Conservation (phyloP, 2,329 filamentous ascomycete species). For the Cladorrhinum sp. region DNA sequence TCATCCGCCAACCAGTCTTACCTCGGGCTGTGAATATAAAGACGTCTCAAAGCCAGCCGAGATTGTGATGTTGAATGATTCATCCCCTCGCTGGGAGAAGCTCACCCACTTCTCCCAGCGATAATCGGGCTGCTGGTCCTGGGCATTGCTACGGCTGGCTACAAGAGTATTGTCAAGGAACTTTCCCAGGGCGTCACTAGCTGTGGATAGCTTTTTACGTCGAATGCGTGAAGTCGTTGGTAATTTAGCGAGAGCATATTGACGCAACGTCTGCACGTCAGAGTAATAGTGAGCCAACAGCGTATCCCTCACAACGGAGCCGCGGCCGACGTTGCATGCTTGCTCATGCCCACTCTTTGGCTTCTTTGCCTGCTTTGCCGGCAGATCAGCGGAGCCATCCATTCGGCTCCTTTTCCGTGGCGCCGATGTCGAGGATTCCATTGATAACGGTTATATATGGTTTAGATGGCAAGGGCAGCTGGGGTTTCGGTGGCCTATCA, state of each 20-base stretch:
- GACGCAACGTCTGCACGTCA: constrained; percentile 62
- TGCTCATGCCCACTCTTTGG: constrained; percentile 14
- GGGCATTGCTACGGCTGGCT: constrained; percentile 41
- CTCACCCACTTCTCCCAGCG: constrained; percentile 55
- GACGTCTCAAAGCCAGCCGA: constrained; percentile 45
- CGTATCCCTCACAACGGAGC: constrained; percentile 46
- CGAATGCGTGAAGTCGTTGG: constrained; percentile 64
- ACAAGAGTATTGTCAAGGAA: constrained; percentile 71
- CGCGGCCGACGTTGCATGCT: background rate
- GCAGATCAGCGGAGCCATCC: constrained; percentile 8
- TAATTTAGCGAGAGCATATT: constrained; percentile 65
- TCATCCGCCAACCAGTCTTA: constrained; percentile 39
- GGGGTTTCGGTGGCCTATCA: constrained; percentile 16
- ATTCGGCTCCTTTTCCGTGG: constrained; percentile 21
- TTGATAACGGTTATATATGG: constrained; percentile 1
- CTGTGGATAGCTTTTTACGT: constrained; percentile 52
- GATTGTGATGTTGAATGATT: constrained; percentile 50
- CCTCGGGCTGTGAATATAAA: constrained; percentile 61
- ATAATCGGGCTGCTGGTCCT: constrained; percentile 32
- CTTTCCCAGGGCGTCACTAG: constrained; percentile 47
- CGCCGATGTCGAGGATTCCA: constrained; percentile 7
- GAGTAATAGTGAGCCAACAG: constrained; percentile 69
- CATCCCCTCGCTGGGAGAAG: constrained; percentile 62
- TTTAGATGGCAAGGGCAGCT: background rate
- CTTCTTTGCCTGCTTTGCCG: constrained; percentile 24